These are phyloP conservation scores for Pichiaceae sp. DNA, from an alignment of 1,139 yeast species.

Conservation along the genomic window DNA sequence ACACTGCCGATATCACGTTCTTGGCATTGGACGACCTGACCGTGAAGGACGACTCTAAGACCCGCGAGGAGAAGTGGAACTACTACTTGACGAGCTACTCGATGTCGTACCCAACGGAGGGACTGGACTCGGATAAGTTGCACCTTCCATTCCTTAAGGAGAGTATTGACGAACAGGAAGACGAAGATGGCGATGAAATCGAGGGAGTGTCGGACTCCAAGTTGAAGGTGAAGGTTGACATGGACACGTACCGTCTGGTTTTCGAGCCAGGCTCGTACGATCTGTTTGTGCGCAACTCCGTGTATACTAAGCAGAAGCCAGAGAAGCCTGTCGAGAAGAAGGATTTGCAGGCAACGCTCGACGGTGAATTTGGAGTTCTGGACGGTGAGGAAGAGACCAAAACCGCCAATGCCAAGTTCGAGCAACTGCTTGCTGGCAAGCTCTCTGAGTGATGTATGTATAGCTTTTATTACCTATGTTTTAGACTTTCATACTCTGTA, in stretches of 20 bases:
- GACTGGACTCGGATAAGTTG: constrained; percentile 76
- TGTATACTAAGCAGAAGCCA: constrained; percentile 24
- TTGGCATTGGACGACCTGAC: constrained; percentile 86
- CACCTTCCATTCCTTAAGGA: constrained; percentile 66
- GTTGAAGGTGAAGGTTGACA: constrained; percentile 73
- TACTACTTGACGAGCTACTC: constrained; percentile 88
- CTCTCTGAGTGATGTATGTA: constrained; percentile 1
- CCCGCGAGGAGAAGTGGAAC: constrained; percentile 78
- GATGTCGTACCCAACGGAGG: constrained; percentile 96
- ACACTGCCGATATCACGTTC: constrained; percentile 66
- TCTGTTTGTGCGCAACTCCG: constrained; percentile 56
- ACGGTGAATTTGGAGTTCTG: constrained; percentile 27
- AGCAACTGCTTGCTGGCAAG: constrained; percentile 5
- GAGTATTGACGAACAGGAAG: constrained; percentile 38
- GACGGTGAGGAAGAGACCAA: constrained; percentile 10
- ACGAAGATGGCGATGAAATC: constrained; percentile 36
- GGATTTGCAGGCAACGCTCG: constrained; percentile 23
- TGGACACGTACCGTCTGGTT: constrained; percentile 70
- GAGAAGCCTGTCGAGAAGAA: constrained; percentile 8
- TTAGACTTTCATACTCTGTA: constrained; percentile 32
- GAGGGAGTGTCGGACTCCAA: constrained; percentile 64
- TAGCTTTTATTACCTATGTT: neutral
- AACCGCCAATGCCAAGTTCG: constrained; percentile 19
- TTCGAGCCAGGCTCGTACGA: constrained; percentile 82
- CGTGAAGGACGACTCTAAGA: constrained; percentile 57